These are phyloP conservation scores for Talaromyces verruculosus DNA, from an alignment of 2,329 filamentous ascomycete genomes.

Conservation along the genomic window DNA sequence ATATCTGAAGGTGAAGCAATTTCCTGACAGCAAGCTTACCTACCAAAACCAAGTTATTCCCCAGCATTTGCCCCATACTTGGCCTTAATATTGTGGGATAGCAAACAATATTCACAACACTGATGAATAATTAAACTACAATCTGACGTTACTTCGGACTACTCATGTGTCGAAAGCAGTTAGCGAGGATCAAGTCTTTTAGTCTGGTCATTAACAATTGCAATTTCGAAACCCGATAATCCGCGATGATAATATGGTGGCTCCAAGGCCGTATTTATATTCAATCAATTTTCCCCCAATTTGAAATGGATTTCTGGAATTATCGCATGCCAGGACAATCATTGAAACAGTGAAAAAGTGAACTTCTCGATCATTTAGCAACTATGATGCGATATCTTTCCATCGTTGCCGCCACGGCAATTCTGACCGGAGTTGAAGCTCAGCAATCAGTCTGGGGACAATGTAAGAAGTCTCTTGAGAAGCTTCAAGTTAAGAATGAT, in stretches of 20 bases:
- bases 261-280: neutral
- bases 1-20: neutral
- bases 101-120: neutral
- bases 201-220: neutral
- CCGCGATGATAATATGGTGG: slow-evolving; percentile 9
- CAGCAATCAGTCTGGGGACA: slow-evolving; percentile 17
- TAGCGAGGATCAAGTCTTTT: neutral
- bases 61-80: neutral
- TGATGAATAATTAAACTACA: neutral
- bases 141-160: neutral
- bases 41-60: neutral
- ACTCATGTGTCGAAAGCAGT: neutral
- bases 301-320: neutral
- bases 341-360: neutral
- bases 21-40: neutral
- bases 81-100: neutral
- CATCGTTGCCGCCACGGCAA: neutral
- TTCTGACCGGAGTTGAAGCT: slow-evolving; percentile 12
- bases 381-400: slow-evolving; percentile 13
- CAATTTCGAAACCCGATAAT: slow-evolving; percentile 12
- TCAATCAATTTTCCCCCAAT: neutral
- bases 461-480: slow-evolving; percentile 3
- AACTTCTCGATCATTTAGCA: neutral
- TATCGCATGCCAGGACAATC: neutral
- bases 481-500: neutral